phyloP scores from a whole-genome alignment of 2,329 filamentous ascomycete species.

The Blastomyces parvus region DNA sequence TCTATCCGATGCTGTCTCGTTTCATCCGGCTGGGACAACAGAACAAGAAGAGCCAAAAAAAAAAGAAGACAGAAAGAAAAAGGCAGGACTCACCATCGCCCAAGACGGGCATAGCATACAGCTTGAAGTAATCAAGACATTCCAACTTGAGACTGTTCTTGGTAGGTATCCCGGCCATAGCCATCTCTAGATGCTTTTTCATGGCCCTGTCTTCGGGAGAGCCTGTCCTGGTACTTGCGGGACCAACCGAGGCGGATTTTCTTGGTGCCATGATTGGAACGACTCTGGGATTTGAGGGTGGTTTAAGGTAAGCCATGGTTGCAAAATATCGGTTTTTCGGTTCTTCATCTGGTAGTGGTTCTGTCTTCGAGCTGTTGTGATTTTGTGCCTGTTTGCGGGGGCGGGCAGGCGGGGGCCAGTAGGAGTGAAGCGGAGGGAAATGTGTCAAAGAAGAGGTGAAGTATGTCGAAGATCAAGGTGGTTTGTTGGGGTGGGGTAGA shows the following conservation, averaged over 20 bases:
- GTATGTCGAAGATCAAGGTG: too few relatives aligned
- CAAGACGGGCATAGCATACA: slow-evolving; percentile 50
- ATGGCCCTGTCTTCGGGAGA: slow-evolving; percentile 5
- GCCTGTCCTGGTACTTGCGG: slow-evolving; percentile 13
- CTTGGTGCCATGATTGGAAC: slow-evolving; percentile 32
- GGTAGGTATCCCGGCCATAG: neutral
- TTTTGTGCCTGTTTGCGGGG: slow-evolving; percentile 5
- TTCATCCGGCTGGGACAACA: slow-evolving; percentile 2
- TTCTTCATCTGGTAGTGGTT: slow-evolving; percentile 20
- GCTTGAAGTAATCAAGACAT: slow-evolving; percentile 44
- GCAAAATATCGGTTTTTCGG: slow-evolving; percentile 23
- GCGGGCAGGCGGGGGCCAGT: neutral
- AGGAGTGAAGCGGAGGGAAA: neutral
- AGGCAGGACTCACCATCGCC: slow-evolving; percentile 51
- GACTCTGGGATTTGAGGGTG: slow-evolving; percentile 31
- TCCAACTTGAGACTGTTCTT: slow-evolving; percentile 27
- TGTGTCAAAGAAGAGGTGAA: neutral
- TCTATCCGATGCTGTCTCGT: neutral
- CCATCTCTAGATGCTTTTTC: slow-evolving; percentile 18
- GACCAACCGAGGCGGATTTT: slow-evolving; percentile 18
- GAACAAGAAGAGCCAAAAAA: slow-evolving; percentile 12
- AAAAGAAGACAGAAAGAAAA: slow-evolving; percentile 15
- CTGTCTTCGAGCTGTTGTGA: neutral
- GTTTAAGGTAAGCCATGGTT: slow-evolving; percentile 31
- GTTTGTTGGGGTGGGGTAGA: too few relatives aligned